Evolutionary conservation across 2,329 filamentous ascomycete species (phyloP), one percentile per base, ranked within the genome.

Genomic region (Daldinia eschscholtzii): DNA sequence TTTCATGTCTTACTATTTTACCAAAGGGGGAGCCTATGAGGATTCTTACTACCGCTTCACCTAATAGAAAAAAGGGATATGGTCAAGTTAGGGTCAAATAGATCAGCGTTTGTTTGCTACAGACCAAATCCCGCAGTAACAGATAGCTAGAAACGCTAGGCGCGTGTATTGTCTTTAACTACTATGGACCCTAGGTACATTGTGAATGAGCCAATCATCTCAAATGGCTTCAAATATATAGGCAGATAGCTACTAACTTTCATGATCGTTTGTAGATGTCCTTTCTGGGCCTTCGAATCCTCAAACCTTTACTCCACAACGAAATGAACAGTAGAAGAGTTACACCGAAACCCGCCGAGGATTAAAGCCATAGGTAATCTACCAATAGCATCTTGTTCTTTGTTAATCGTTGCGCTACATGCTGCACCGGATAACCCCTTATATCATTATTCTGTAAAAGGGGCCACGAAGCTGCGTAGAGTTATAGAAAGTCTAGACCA

Each of bases 61-160:
- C 15, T 10, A 52, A 52, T 18, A 4, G 6, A 33, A 18, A 10
- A 2, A 3, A 52, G 13, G 26, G 15, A 18, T 52, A 30, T 52
- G 7, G 26, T 30, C 15, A 7, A 12, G 13, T 18, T 33, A 52
- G 15, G 15, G 10, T 33, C 23, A 18, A 15, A 52, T 6, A 15
- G 26, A 33, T 52, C 28, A 18, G 15, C 46, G n/a, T 33, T 52
- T 52, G 46, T 33, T 52, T 33, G 46, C 26, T 52, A 52, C 26
- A 7, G 10, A 33, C 5, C 26, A 52, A 33, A 52, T 13, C 26
- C 13, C 20, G 44, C 2, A 18, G 13, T 48, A 28, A 23, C 26
- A 4, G 13, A 52, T 52, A 12, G 15, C 46, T 33, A n/a, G 26
- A n/a, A 33, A 30, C 13, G 26, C 15, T 33, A 30, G 13, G 26